These are phyloP conservation scores for Amylocarpus encephaloides DNA, from an alignment of 2,329 filamentous ascomycete species.

Conservation along the genomic window DNA sequence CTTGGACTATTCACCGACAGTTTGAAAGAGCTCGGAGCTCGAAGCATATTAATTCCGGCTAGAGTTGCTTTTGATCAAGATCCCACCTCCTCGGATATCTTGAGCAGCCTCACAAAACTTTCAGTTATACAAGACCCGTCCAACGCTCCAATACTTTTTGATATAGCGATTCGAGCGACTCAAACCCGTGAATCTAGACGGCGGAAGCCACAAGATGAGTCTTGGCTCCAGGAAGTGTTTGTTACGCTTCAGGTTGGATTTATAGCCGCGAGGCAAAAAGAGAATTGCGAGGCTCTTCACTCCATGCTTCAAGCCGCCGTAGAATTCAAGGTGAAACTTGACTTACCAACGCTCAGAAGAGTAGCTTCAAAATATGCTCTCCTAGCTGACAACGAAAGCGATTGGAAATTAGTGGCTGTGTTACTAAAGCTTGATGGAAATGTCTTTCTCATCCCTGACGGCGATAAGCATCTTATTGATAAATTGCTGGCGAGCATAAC, in stretches of 20 bases:
- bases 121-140: slow-evolving; percentile 27
- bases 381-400: slow-evolving; percentile 19
- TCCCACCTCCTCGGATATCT: slow-evolving; percentile 14
- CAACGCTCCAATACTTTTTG: slow-evolving; percentile 39
- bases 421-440: slow-evolving; percentile 41
- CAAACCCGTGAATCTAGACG: slow-evolving; percentile 38
- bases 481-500: slow-evolving; percentile 32
- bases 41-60: slow-evolving; percentile 32
- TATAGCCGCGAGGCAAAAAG: slow-evolving; percentile 9
- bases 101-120: slow-evolving; percentile 22
- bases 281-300: slow-evolving; percentile 24
- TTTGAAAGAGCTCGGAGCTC: slow-evolving; percentile 31
- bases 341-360: slow-evolving; percentile 30
- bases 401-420: slow-evolving; percentile 38
- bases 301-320: slow-evolving; percentile 33
- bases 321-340: slow-evolving; percentile 31
- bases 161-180: slow-evolving; percentile 40
- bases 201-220: slow-evolving; percentile 38
- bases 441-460: slow-evolving; percentile 37
- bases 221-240: slow-evolving; percentile 45
- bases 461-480: slow-evolving; percentile 26
- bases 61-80: slow-evolving; percentile 18
- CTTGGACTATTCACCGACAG: slow-evolving; percentile 16
- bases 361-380: slow-evolving; percentile 29
- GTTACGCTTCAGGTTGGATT: slow-evolving; percentile 28